phyloP scores from a whole-genome alignment of 2,329 filamentous ascomycete genomes.

The Cyphellophora attinorum region DNA sequence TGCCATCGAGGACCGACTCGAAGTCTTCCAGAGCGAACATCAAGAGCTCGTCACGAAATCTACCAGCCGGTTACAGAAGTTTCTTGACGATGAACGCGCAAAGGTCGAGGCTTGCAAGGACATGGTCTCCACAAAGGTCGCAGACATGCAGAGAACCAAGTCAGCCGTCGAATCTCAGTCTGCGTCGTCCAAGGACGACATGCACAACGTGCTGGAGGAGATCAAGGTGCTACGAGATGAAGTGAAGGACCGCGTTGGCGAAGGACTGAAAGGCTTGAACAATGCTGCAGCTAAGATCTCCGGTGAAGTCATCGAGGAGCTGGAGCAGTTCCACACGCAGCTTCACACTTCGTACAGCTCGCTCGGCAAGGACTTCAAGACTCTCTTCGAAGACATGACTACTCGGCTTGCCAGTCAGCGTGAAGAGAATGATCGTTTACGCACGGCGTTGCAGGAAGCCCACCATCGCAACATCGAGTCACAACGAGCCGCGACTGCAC shows the following conservation, averaged over 20 bases:
- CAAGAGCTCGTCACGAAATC: slow-evolving; percentile 58
- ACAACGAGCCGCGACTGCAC: slow-evolving; percentile 55
- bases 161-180: slow-evolving; percentile 49
- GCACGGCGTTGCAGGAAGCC: slow-evolving; percentile 61
- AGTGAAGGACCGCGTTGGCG: slow-evolving; percentile 76
- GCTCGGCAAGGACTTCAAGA: slow-evolving; percentile 77
- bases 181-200: slow-evolving; percentile 59
- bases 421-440: slow-evolving; percentile 62
- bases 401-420: slow-evolving; percentile 68
- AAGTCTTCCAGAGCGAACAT: slow-evolving; percentile 64
- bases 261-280: slow-evolving; percentile 74
- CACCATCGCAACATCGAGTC: slow-evolving; percentile 59
- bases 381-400: slow-evolving; percentile 71
- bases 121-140: slow-evolving; percentile 60
- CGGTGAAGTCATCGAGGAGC: slow-evolving; percentile 76
- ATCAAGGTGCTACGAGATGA: slow-evolving; percentile 83
- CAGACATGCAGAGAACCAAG: slow-evolving; percentile 58
- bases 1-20: slow-evolving; percentile 66
- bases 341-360: slow-evolving; percentile 76
- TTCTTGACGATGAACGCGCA: slow-evolving; percentile 65
- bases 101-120: slow-evolving; percentile 61
- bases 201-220: slow-evolving; percentile 85
- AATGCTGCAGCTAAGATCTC: slow-evolving; percentile 80
- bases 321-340: slow-evolving; percentile 71
- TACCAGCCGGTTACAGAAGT: slow-evolving; percentile 62